phyloP scores from a whole-genome alignment of 768 basidiomycete genomes.

The Brasilioporus rufonigricans region DNA sequence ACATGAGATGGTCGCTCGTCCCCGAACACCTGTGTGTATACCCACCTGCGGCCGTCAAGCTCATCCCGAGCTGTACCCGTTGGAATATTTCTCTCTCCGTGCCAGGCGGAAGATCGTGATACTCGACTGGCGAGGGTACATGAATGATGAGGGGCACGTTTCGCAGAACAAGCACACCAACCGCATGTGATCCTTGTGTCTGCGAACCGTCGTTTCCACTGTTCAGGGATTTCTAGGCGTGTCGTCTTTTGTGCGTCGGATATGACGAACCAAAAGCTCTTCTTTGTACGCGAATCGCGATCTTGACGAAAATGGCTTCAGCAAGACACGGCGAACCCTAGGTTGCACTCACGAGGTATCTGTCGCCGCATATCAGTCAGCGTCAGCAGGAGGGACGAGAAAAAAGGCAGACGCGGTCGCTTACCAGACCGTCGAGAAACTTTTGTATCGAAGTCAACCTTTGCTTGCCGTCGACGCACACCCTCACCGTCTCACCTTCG shows the following conservation, averaged over 20 bases:
- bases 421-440: conserved; percentile 46
- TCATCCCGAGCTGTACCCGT: conserved; percentile 77
- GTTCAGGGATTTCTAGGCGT: conserved; percentile 52
- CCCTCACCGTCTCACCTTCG: conserved; percentile 38
- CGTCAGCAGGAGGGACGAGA: neutral
- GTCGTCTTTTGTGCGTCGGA: conserved; percentile 43
- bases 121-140: conserved; percentile 54
- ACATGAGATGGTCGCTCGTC: neutral
- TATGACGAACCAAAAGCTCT: conserved; percentile 60
- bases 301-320: conserved; percentile 39
- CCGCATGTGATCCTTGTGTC: conserved; percentile 66
- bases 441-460: conserved; percentile 46
- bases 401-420: conserved; percentile 4
- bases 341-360: conserved; percentile 51
- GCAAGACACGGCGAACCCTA: conserved; percentile 3
- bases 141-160: neutral
- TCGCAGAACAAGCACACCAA: conserved; percentile 31
- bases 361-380: conserved; percentile 23
- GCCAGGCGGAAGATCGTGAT: conserved; percentile 49
- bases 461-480: conserved; percentile 56
- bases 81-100: conserved; percentile 80
- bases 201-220: conserved; percentile 50
- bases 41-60: conserved; percentile 68
- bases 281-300: conserved; percentile 54
- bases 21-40: neutral